Base-by-base conservation (phyloP, 106 monocot species). In the Agapanthus africanus region DNA sequence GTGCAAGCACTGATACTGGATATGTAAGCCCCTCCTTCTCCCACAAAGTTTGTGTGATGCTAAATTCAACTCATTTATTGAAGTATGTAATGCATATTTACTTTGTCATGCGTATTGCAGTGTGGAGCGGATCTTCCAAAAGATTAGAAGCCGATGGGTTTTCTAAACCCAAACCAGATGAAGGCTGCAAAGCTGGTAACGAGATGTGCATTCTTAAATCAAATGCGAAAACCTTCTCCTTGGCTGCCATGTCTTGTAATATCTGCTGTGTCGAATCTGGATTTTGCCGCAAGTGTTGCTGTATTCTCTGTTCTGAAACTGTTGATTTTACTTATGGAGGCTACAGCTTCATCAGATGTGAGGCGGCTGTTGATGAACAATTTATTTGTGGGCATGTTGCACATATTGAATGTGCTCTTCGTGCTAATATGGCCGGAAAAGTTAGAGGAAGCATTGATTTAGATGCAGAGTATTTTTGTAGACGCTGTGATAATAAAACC, bases 281-380 rank as follows among this genome's bases (percentile, higher is more conserved):
- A 21, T 89, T 93, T 76, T 93, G 93, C 40, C 80, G 69, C 51
- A 74, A 86, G 62, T 93, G 89, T 68, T 93, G 89, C 62, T 93
- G 93, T 41, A 86, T 89, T 47, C 86, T 93, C 22, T 93, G 93
- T 72, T 66, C 72, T 50, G 65, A 35, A 32, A 65, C 62, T 37
- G 72, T 93, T 61, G 93, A 89, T 71, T 79, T 31, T 51, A 57
- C 74, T 3, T 71, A 73, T 71, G 83, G 67, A 59, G 83, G 81
- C 54, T 89, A 75, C 52, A 71, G 70, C 68, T 89, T 73, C 63
- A 72, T 93, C 41, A 89, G 70, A 76, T 93, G 93, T 69, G 81
- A 81, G 60, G 88, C 80, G 39, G 71, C 31, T 30, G 63, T 83
- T 21, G 76, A 84, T 73, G 75, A 77, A 33, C 67, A 76, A 1